phyloP scores from a whole-genome alignment of 116 monocot species.

The Phalaenopsis hybrid region DNA sequence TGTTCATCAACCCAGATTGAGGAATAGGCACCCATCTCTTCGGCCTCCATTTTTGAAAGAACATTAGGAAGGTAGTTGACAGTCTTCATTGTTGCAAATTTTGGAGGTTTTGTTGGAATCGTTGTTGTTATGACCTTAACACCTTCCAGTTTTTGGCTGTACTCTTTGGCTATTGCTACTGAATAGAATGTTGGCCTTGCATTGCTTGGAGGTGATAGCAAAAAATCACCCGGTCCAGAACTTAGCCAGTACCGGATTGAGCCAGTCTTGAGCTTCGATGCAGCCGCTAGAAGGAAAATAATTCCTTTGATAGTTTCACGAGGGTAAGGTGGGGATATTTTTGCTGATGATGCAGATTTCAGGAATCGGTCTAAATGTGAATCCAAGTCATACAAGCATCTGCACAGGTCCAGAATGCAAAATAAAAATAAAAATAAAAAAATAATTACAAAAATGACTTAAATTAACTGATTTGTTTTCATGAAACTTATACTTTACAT shows the following conservation, averaged over 20 bases:
- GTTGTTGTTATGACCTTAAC: constrained; percentile 69
- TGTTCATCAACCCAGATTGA: constrained; percentile 70
- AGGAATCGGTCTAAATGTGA: constrained; percentile 63
- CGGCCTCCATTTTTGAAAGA: constrained; percentile 69
- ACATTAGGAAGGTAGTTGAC: constrained; percentile 90
- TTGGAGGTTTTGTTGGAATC: constrained; percentile 73
- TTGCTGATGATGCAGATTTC: constrained; percentile 50
- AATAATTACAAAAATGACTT: too few relatives aligned
- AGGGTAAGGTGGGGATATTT: constrained; percentile 51
- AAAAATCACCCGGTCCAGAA: constrained; percentile 73
- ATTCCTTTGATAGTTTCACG: constrained; percentile 33
- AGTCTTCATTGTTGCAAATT: constrained; percentile 73
- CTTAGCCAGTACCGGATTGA: constrained; percentile 78
- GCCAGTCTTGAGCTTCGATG: constrained; percentile 53
- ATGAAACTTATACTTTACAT: neutral
- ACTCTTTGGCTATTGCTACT: constrained; percentile 48
- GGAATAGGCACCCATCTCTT: constrained; percentile 59
- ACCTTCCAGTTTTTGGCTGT: constrained; percentile 34
- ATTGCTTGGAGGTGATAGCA: constrained; percentile 43
- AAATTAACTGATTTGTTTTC: neutral
- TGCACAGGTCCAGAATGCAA: constrained; percentile 9
- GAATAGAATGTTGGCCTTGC: constrained; percentile 62
- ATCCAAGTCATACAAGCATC: constrained; percentile 56
- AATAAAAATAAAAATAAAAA: too few relatives aligned
- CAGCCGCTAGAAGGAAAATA: constrained; percentile 50